A percentile compares a stretch with the other conserved stretches of the same genome.
Conservation (phyloP, 2,329 filamentous ascomycete species). For the Stemphylium vesicarium region DNA sequence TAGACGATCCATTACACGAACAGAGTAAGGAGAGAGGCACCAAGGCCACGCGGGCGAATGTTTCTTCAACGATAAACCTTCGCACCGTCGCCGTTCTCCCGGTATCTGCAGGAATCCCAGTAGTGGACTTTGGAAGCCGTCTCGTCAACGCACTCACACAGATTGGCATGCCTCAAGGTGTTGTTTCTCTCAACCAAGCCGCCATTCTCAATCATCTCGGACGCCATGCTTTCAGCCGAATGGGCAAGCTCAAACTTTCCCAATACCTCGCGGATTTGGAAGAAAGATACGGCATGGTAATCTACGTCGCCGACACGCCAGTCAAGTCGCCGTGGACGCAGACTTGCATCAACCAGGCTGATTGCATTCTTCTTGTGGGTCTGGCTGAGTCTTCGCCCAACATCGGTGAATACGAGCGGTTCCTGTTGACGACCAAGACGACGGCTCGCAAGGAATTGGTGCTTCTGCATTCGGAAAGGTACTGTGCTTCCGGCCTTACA, state of each 20-base stretch:
- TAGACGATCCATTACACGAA: constrained; percentile 78
- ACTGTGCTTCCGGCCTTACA: constrained; percentile 82
- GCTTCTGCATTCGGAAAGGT: constrained; percentile 85
- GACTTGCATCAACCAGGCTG: constrained; percentile 94
- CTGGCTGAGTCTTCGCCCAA: constrained; percentile 86
- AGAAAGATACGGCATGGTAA: constrained; percentile 93
- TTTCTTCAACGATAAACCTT: constrained; percentile 88
- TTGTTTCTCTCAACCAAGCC: constrained; percentile 90
- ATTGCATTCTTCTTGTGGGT: constrained; percentile 92
- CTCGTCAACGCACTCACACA: constrained; percentile 87
- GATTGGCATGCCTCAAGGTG: constrained; percentile 86
- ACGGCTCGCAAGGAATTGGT: constrained; percentile 94
- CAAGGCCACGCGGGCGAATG: constrained; percentile 64
- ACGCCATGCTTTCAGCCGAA: constrained; percentile 93
- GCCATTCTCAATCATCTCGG: constrained; percentile 94
- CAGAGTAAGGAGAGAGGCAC: constrained; percentile 67
- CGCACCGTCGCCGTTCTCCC: constrained; percentile 92
- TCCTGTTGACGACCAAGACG: constrained; percentile 95
- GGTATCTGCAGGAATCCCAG: constrained; percentile 87
- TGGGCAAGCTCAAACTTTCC: constrained; percentile 94
- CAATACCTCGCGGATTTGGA: constrained; percentile 97
- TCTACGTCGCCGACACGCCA: constrained; percentile 95
- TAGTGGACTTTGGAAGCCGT: constrained; percentile 91
- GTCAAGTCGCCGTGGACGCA: constrained; percentile 99
- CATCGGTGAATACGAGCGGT: constrained; percentile 95